Evolutionary conservation across 2,329 filamentous ascomycete genomes (phyloP), one percentile per base, ranked within the genome.

Genomic region (Eurotiales sp.): DNA sequence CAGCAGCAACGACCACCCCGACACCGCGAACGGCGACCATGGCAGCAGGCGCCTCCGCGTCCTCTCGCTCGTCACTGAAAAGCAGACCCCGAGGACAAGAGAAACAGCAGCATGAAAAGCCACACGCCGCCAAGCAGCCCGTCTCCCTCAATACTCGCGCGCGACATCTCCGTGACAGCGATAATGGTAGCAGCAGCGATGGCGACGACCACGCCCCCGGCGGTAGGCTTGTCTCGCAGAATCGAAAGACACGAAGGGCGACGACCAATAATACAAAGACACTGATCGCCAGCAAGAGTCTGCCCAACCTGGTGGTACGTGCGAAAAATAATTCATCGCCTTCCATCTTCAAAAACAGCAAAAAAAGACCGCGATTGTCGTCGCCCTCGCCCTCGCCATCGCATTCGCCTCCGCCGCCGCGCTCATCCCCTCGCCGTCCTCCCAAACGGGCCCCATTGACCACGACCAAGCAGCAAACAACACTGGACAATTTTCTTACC

Each of bases 401-500:
- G 25, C 25, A 27, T 27, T 5, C 25, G 10, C 10, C 39, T 29
- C 25, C 25, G 30, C 17, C 36, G 23, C 23, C 39, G 40, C 51
- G 23, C 14, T 25, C 43, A 8, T 17, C 25, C 29, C 30, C 37
- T 15, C 51, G 41, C 19, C 51, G 45, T 15, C 25, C 44, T 25
- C 37, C 37, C 12, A 50, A 43, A 37, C 51, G 40, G 39, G 34
- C 50, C 10, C 42, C 42, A 14, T 41, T 46, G 36, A 46, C 11
- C 10, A 46, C 25, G 3, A 29, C 23, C 1, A 22, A 36, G n/a
- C 50, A 52, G 27, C 51, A 52, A 47, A 53, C 51, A 19, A 53
- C 51, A 15, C 40, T 53, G 23, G 51, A 53, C 34, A 39, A 44
- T 19, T 53, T 49, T 22, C 25, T 52, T 12, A 27, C 23, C 4